Base-by-base conservation (phyloP, 495 filamentous ascomycete species). In the Aspergillus mulundensis region DNA sequence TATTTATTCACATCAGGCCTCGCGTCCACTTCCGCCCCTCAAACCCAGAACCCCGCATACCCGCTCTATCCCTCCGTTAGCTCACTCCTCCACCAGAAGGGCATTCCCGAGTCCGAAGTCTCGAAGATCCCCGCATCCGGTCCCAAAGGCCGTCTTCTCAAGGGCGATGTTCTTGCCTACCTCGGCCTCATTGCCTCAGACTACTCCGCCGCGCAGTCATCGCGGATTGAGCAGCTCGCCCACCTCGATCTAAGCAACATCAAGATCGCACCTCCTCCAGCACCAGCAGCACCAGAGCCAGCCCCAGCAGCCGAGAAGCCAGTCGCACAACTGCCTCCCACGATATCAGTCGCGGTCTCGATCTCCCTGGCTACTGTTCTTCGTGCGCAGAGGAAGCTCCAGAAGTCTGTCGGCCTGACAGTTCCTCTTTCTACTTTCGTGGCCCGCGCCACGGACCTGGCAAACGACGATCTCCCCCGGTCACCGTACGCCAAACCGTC, bases 161-260 rank as follows among this genome's bases (percentile, higher is more conserved):
- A 98, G 75, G 94, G 94, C 45, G 94, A 98, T 67, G 89, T 98
- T 8, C 83, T 98, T 42, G 91, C 91, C 28, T 94, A 93, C 68
- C 74, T 97, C 14, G 94, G 95, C 48, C 73, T 73, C 52, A 88
- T 96, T 62, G 71, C 85, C 42, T 70, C 83, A 39, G 74, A 82
- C 20, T 88, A 88, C 62, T 85, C 91, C 7, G 74, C 81, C n/a
- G 76, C 84, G 39, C 82, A 89, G 57, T 85, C 85, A 40, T 72
- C 77, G 23, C 82, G 83, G 10, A 84, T 97, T 62, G 71, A 78
- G 42, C 87, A 94, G 67, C 84, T 91, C 30, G 71, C 76, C 38
- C 90, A 95, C 68, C 81, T 98, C 23, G 95, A 97, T 70, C 82
- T 97, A 52, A 94, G 88, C 74, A 95, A 97, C 73, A 91, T 97